A percentile compares a stretch with the other conserved stretches of the same genome.
These are phyloP conservation scores for Trametes cubensis DNA, from an alignment of 768 basidiomycete genomes.

Conservation along the genomic window DNA sequence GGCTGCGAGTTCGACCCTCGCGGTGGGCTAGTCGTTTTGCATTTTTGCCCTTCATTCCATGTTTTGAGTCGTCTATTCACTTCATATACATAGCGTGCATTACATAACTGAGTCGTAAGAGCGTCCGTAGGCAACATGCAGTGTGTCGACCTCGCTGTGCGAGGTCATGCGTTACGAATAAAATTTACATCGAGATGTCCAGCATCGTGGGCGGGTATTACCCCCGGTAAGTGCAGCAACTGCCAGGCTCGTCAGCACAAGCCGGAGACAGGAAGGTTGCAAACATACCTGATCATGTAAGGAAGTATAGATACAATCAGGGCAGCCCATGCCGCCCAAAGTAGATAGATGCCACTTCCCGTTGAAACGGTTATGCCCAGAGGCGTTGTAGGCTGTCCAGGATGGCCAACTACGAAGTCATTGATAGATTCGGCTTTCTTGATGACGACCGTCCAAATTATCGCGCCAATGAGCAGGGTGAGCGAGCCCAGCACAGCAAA, in stretches of 20 bases:
- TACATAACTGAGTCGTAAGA: slow-evolving; percentile 16
- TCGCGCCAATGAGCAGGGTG: slow-evolving; percentile 67
- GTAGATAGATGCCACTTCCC: slow-evolving; percentile 64
- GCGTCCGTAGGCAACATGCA: slow-evolving; percentile 13
- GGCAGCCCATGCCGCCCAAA: slow-evolving; percentile 76
- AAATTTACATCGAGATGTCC: slow-evolving; percentile 2
- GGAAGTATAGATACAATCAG: slow-evolving; percentile 68
- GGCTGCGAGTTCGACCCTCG: slow-evolving; percentile 68
- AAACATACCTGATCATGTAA: slow-evolving; percentile 72
- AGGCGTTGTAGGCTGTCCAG: slow-evolving; percentile 37
- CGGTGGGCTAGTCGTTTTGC: slow-evolving; percentile 53
- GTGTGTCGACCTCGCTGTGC: slow-evolving; percentile 1
- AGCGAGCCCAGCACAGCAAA: slow-evolving; percentile 63
- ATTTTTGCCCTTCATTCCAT: slow-evolving; percentile 22
- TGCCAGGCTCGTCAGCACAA: slow-evolving; percentile 32
- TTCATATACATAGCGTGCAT: slow-evolving; percentile 18
- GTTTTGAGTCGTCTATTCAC: slow-evolving; percentile 1
- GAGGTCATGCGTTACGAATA: slow-evolving; percentile 16
- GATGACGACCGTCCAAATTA: slow-evolving; percentile 79
- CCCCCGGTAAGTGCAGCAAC: slow-evolving; percentile 82
- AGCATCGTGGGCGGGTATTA: slow-evolving; percentile 30
- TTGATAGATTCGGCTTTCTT: slow-evolving; percentile 67
- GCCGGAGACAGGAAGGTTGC: neutral
- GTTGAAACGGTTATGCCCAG: slow-evolving; percentile 66
- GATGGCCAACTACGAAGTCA: slow-evolving; percentile 44